Conservation (phyloP, 352 stramenopile species). For the Pythium apleroticum region DNA sequence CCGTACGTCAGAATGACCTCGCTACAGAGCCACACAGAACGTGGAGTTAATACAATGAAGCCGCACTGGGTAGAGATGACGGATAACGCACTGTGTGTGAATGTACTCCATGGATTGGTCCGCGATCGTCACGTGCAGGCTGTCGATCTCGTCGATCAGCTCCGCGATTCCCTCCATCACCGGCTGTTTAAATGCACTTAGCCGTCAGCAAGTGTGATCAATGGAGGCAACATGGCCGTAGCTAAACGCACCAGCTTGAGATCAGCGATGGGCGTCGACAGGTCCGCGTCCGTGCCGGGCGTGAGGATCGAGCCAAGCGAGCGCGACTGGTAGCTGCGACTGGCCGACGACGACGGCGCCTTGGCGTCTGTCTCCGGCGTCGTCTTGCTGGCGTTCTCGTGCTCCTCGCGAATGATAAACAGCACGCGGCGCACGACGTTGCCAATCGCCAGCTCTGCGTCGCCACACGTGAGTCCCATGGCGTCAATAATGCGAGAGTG, state of each 20-base stretch:
- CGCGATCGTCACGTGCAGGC: constrained; percentile 95
- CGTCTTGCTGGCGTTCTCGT: constrained; percentile 72
- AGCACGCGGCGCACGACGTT: constrained; percentile 90
- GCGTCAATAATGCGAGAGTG: background rate
- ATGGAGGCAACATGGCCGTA: background rate
- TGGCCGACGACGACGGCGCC: constrained; percentile 25
- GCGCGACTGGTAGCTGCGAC: constrained; percentile 61
- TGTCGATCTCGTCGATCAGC: constrained; percentile 95
- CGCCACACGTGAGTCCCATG: background rate
- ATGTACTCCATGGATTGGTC: constrained; percentile 96
- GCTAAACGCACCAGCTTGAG: constrained; percentile 61
- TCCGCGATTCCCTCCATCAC: constrained; percentile 95
- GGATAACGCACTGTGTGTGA: constrained; percentile 85
- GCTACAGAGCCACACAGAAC: constrained; percentile 30
- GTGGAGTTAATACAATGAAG: background rate
- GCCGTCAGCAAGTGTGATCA: background rate
- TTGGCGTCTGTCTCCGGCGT: constrained; percentile 24
- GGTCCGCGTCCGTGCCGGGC: constrained; percentile 75
- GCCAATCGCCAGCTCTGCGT: constrained; percentile 76
- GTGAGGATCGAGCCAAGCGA: constrained; percentile 83
- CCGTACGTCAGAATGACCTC: constrained; percentile 97
- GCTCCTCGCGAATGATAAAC: constrained; percentile 89
- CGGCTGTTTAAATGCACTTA: constrained; percentile 47
- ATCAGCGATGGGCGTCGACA: constrained; percentile 81
- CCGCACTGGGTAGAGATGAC: background rate